Evolutionary conservation across 2,329 filamentous ascomycete genomes (phyloP).

Genomic region (Fusarium agapanthi): DNA sequence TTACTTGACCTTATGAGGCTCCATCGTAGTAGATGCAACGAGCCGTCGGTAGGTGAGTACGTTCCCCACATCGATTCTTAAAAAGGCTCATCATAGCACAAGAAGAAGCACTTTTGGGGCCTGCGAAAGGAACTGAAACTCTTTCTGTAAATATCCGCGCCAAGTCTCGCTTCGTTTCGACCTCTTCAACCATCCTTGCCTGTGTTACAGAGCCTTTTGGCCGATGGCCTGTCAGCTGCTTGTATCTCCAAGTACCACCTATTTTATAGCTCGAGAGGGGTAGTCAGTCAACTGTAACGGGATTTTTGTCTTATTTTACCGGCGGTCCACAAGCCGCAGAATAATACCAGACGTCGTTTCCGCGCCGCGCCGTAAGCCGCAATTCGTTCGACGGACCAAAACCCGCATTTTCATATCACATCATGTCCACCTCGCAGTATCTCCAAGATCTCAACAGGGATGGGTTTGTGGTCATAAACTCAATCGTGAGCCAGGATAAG

Average conservation of each 20-base stretch:
- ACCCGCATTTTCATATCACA: slow-evolving; percentile 15
- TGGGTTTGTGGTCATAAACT: slow-evolving; percentile 79
- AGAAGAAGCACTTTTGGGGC: neutral
- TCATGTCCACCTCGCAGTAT: slow-evolving; percentile 35
- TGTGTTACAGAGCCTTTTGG: slow-evolving; percentile 15
- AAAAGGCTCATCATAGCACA: slow-evolving; percentile 15
- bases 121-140: slow-evolving; percentile 1
- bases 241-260: neutral
- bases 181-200: slow-evolving; percentile 12
- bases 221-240: slow-evolving; percentile 17
- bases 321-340: slow-evolving; percentile 17
- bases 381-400: neutral
- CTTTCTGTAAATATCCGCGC: slow-evolving; percentile 9
- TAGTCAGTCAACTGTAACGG: neutral
- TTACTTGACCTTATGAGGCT: slow-evolving; percentile 28
- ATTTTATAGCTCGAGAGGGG: slow-evolving; percentile 1
- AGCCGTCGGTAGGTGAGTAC: neutral
- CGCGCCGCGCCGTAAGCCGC: slow-evolving; percentile 3
- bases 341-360: neutral
- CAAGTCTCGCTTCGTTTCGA: slow-evolving; percentile 15
- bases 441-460: slow-evolving; percentile 68
- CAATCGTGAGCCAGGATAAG: slow-evolving; percentile 65
- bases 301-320: slow-evolving; percentile 27
- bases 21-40: slow-evolving; percentile 21
- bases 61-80: slow-evolving; percentile 37